phyloP scores from a whole-genome alignment of 1,284 basidiomycete genomes.

The Cutaneotrichosporon mucoides region DNA sequence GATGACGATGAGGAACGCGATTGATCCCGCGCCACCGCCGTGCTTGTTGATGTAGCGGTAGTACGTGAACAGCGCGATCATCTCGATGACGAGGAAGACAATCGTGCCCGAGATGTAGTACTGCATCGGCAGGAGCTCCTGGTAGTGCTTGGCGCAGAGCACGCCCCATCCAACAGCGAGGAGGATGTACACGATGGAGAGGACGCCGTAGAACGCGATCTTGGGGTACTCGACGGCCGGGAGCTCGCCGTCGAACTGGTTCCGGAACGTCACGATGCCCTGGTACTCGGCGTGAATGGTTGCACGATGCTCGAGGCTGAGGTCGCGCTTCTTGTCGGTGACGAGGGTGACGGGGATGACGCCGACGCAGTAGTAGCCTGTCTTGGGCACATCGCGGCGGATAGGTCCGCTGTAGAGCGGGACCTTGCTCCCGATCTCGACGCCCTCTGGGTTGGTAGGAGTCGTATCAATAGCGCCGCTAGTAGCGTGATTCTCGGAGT shows the following conservation, averaged over 20 bases:
- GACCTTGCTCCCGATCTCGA: conserved; percentile 9
- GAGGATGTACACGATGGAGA: conserved; percentile 71
- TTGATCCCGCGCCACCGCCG: conserved; percentile 67
- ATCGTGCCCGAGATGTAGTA: conserved; percentile 92
- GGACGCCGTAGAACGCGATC: conserved; percentile 86
- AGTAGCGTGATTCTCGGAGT: too few relatives aligned
- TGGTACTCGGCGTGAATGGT: conserved; percentile 72
- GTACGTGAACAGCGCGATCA: conserved; percentile 71
- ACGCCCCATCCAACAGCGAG: conserved; percentile 74
- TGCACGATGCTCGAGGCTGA: conserved; percentile 17
- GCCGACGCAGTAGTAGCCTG: conserved; percentile 95
- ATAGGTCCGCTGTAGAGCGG: conserved; percentile 38
- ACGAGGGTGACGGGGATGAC: conserved; percentile 75
- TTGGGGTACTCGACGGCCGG: conserved; percentile 97
- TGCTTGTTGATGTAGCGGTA: conserved; percentile 78
- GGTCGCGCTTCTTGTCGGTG: conserved; percentile 14
- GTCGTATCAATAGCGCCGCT: too few relatives aligned
- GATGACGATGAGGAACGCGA: conserved; percentile 81
- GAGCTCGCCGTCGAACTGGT: conserved; percentile 82
- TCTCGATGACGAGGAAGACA: conserved; percentile 87
- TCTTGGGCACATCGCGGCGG: conserved; percentile 77
- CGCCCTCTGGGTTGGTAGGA: not conserved
- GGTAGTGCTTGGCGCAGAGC: conserved; percentile 74
- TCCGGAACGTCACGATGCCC: conserved; percentile 79
- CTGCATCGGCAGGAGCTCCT: conserved; percentile 69